These are phyloP conservation scores for Cubamyces sp. DNA, from an alignment of 768 basidiomycete genomes.

Conservation along the genomic window DNA sequence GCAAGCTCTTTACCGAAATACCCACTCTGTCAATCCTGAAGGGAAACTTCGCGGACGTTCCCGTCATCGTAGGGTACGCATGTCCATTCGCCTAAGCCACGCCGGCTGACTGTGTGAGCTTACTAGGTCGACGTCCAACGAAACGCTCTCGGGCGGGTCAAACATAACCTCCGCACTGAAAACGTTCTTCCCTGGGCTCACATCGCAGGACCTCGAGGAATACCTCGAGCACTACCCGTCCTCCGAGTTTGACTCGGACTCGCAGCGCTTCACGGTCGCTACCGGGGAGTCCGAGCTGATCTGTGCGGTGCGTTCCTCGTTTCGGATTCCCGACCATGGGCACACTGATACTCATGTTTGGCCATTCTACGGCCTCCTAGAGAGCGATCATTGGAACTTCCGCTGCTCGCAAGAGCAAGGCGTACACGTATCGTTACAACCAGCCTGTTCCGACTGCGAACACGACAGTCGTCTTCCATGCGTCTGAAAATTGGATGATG, in stretches of 20 bases:
- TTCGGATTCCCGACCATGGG: not conserved
- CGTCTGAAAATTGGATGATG: conserved; percentile 74
- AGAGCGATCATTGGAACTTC: conserved; percentile 51
- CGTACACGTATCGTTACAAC: conserved; percentile 65
- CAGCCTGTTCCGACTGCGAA: conserved; percentile 51
- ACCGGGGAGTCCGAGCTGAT: conserved; percentile 55
- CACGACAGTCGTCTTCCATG: conserved; percentile 45
- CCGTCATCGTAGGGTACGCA: conserved; percentile 61
- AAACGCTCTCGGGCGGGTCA: conserved; percentile 51
- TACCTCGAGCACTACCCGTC: conserved; percentile 48
- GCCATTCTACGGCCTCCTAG: not conserved
- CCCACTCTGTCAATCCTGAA: conserved; percentile 50
- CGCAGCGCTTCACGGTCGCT: conserved; percentile 47
- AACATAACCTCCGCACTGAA: conserved; percentile 44
- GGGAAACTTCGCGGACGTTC: conserved; percentile 53
- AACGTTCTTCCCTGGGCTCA: conserved; percentile 50
- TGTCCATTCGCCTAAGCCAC: not conserved
- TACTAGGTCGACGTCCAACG: conserved; percentile 57
- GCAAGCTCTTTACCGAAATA: conserved; percentile 51
- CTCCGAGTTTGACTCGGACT: conserved; percentile 46
- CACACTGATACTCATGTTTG: not conserved
- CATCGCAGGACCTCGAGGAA: conserved; percentile 42
- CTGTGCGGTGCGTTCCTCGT: conserved; percentile 51
- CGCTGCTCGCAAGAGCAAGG: conserved; percentile 38
- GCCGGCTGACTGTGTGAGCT: not conserved